Evolutionary conservation across 2,329 filamentous ascomycete species (phyloP).

Genomic region (Fusarium nematophilum): DNA sequence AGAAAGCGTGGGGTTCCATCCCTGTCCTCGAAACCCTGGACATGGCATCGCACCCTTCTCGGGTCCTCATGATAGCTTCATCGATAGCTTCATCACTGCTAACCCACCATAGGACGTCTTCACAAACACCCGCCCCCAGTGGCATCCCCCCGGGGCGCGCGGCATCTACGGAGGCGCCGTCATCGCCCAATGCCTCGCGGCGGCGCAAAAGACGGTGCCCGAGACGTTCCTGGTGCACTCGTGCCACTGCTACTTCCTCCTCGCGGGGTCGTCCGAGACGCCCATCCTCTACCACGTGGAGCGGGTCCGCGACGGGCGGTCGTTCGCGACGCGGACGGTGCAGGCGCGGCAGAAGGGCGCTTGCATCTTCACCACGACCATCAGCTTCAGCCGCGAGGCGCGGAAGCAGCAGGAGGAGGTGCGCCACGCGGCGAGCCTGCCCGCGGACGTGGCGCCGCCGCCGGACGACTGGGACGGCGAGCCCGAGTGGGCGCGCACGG

Average conservation of each 20-base stretch:
- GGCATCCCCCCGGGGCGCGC: slow-evolving; percentile 91
- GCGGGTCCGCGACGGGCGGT: slow-evolving; percentile 88
- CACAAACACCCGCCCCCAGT: slow-evolving; percentile 91
- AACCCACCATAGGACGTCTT: slow-evolving; percentile 77
- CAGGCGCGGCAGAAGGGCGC: slow-evolving; percentile 89
- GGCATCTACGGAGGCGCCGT: slow-evolving; percentile 95
- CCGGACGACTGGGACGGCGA: slow-evolving; percentile 56
- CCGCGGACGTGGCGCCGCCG: slow-evolving; percentile 54
- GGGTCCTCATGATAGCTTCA: not conserved
- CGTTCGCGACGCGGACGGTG: slow-evolving; percentile 93
- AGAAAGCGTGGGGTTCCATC: not conserved
- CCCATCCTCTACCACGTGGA: slow-evolving; percentile 97
- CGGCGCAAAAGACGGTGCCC: slow-evolving; percentile 89
- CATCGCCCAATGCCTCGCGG: slow-evolving; percentile 90
- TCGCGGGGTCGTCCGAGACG: slow-evolving; percentile 85
- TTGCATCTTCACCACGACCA: slow-evolving; percentile 94
- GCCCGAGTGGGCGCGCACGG: slow-evolving; percentile 61
- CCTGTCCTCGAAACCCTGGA: too few species aligned
- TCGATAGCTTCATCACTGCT: slow-evolving; percentile 1
- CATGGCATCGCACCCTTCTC: not conserved
- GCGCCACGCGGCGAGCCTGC: slow-evolving; percentile 73
- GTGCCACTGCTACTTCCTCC: slow-evolving; percentile 99
- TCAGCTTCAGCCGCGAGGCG: slow-evolving; percentile 82
- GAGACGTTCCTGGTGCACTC: slow-evolving; percentile 86
- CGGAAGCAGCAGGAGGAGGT: slow-evolving; percentile 64